Percentiles rank a stretch among this genome's conserved stretches.
phyloP scores from a whole-genome alignment of 768 basidiomycete species.

The Lactarius trivialis region DNA sequence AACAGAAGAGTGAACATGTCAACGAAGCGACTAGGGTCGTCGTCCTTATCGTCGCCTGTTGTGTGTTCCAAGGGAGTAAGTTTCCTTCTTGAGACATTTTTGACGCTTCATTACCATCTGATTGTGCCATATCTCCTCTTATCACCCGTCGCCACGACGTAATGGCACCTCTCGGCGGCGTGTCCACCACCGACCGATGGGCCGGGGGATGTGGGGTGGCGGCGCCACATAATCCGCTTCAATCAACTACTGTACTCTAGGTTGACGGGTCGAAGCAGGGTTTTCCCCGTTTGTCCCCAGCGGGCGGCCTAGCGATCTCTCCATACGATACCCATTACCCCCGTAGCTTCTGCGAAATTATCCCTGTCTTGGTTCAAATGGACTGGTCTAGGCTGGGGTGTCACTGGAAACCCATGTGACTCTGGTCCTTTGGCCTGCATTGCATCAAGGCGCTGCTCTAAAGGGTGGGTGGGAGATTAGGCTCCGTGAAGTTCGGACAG shows the following conservation, averaged over 20 bases:
- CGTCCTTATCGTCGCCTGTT: not conserved
- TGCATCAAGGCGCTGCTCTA: not conserved
- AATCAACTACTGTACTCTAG: not conserved
- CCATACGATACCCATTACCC: not conserved
- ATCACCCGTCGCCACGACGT: not conserved
- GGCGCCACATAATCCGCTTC: not conserved
- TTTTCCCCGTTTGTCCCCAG: not conserved
- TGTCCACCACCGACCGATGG: not conserved
- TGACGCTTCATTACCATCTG: not conserved
- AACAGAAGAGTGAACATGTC: not conserved
- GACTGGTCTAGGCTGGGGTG: not conserved
- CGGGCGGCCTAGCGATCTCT: not conserved
- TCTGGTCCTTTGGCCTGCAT: not conserved
- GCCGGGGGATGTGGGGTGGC: not conserved
- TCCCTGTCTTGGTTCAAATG: not conserved
- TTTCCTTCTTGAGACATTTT: not conserved
- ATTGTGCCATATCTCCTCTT: not conserved
- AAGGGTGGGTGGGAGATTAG: not conserved
- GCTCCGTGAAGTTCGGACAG: not conserved
- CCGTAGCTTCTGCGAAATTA: not conserved
- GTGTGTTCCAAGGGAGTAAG: not conserved
- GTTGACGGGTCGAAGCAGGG: not conserved
- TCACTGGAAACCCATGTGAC: not conserved
- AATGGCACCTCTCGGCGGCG: not conserved
- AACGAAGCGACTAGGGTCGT: not conserved